Percentiles rank a stretch among this genome's conserved stretches.
Conservation (phyloP, 2,329 filamentous ascomycete genomes). For the Trichoderma hamatum region DNA sequence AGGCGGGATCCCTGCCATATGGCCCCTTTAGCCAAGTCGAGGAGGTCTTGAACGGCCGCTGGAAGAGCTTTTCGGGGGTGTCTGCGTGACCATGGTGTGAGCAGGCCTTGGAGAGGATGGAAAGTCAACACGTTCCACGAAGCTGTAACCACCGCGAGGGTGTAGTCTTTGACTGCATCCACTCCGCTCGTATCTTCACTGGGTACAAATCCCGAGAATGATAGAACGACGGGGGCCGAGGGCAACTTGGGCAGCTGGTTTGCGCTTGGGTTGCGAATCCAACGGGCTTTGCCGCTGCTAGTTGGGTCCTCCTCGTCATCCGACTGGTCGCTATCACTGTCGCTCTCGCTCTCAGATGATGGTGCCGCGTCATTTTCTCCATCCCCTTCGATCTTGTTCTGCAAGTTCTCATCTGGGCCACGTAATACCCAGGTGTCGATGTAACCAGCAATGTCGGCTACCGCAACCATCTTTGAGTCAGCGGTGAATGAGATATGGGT, state of each 20-base stretch:
- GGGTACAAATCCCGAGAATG: slow-evolving; percentile 62
- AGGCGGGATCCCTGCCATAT: slow-evolving; percentile 79
- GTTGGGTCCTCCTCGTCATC: slow-evolving; percentile 51
- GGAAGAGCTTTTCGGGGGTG: slow-evolving; percentile 80
- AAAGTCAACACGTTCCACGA: slow-evolving; percentile 74
- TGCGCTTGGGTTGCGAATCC: slow-evolving; percentile 74
- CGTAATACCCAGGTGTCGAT: slow-evolving; percentile 84
- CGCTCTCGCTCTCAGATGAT: slow-evolving; percentile 41
- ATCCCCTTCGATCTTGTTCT: slow-evolving; percentile 40
- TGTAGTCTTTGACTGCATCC: slow-evolving; percentile 49
- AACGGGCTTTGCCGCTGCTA: slow-evolving; percentile 55
- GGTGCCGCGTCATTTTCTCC: slow-evolving; percentile 41
- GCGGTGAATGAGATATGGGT: slow-evolving; percentile 76
- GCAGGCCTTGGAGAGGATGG: slow-evolving; percentile 72
- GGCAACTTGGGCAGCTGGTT: slow-evolving; percentile 70
- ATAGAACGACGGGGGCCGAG: slow-evolving; percentile 66
- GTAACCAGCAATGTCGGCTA: slow-evolving; percentile 80
- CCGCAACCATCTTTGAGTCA: slow-evolving; percentile 77
- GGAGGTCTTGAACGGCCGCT: slow-evolving; percentile 69
- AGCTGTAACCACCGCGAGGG: slow-evolving; percentile 57
- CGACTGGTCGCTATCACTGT: slow-evolving; percentile 44
- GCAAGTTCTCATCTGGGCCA: slow-evolving; percentile 38
- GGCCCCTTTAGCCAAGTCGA: slow-evolving; percentile 80
- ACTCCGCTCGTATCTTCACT: slow-evolving; percentile 34
- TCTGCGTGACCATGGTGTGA: slow-evolving; percentile 83